Conservation (phyloP, 1,284 basidiomycete genomes). For the Trametes versicolor region DNA sequence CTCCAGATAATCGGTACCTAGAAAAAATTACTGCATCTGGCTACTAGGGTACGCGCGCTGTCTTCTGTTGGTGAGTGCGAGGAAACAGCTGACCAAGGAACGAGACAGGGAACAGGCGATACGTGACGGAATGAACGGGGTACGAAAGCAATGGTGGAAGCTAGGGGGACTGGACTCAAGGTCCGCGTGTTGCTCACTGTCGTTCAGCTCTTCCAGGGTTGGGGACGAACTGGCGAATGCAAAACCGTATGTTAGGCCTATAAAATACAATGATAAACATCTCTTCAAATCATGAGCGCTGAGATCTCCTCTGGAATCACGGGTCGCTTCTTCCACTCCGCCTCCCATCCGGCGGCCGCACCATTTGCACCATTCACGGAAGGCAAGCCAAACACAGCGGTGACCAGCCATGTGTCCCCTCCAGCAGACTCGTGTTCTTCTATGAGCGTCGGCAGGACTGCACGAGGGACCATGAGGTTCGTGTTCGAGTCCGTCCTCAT, state of each 20-base stretch:
- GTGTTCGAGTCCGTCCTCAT: constrained; percentile 78
- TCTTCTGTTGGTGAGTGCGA: too few relatives aligned
- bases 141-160: too few relatives aligned
- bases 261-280: not conserved
- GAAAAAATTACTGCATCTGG: too few relatives aligned
- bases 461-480: constrained; percentile 74
- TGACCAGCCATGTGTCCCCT: constrained; percentile 67
- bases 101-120: too few relatives aligned
- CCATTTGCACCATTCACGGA: constrained; percentile 51
- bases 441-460: constrained; percentile 72
- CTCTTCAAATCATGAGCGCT: constrained; percentile 37
- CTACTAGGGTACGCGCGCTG: too few relatives aligned
- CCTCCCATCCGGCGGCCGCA: constrained; percentile 56
- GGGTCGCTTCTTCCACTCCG: constrained; percentile 64
- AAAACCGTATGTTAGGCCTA: not conserved
- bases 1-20: too few relatives aligned
- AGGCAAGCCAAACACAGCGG: constrained; percentile 75
- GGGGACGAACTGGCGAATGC: too few relatives aligned
- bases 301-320: constrained; percentile 56
- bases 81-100: too few relatives aligned
- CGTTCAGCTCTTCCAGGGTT: too few relatives aligned
- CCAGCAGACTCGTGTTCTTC: constrained; percentile 55
- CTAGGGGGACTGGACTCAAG: too few relatives aligned
- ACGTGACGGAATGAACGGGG: too few relatives aligned
- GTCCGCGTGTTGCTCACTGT: too few relatives aligned